Evolutionary conservation across 768 basidiomycete genomes (phyloP).

Genomic region (Tremella yokohamensis): DNA sequence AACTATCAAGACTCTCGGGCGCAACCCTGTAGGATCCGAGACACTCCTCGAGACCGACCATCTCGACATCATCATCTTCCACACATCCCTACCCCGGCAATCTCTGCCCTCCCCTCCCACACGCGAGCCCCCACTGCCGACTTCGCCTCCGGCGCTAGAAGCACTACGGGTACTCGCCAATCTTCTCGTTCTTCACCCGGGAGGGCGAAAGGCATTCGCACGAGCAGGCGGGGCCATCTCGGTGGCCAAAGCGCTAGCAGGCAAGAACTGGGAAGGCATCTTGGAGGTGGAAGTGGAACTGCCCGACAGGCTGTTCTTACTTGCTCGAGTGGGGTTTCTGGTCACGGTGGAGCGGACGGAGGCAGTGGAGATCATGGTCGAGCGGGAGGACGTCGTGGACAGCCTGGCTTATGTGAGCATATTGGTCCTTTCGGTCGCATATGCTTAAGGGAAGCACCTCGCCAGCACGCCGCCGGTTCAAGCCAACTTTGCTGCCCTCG

Average conservation of each 20-base stretch:
- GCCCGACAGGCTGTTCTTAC: constrained; percentile 35
- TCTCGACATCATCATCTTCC: constrained; percentile 32
- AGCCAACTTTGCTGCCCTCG: constrained; percentile 67
- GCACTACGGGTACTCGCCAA: constrained; percentile 62
- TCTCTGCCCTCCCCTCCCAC: constrained; percentile 9
- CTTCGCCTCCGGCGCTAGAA: constrained; percentile 22
- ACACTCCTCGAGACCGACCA: constrained; percentile 57
- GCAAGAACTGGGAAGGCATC: constrained; percentile 10
- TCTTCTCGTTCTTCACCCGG: constrained; percentile 54
- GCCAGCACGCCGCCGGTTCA: constrained; percentile 53
- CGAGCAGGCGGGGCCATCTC: constrained; percentile 21
- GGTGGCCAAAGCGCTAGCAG: constrained; percentile 28
- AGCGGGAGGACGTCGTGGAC: constrained; percentile 36
- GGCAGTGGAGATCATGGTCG: constrained; percentile 40
- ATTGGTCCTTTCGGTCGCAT: not conserved
- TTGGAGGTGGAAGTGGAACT: not conserved
- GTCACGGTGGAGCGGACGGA: constrained; percentile 28
- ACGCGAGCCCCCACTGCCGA: not conserved
- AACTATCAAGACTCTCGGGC: constrained; percentile 71
- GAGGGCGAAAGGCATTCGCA: constrained; percentile 22
- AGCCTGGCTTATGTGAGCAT: constrained; percentile 37
- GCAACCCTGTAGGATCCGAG: constrained; percentile 65
- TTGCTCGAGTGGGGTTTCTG: constrained; percentile 38
- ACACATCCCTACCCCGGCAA: constrained; percentile 29
- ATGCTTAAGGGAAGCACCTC: constrained; percentile 31